phyloP scores from a whole-genome alignment of 306 rosid species.

The Alnus rubra region DNA sequence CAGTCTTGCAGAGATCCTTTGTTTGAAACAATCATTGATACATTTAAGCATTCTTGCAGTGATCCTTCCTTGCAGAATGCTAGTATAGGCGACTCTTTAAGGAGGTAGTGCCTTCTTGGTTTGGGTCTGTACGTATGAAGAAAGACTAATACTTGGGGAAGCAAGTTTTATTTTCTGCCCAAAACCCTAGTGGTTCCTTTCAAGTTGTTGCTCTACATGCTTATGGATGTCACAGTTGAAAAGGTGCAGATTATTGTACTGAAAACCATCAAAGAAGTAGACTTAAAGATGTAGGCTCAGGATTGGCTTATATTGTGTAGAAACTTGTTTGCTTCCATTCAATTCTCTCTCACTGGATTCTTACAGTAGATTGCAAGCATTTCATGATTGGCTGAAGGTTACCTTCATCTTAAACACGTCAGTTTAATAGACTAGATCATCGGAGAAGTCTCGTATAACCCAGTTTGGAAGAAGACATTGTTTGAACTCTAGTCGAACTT shows the following conservation, averaged over 20 bases:
- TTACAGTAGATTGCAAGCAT: no score
- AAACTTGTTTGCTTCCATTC: no score
- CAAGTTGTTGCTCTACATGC: background rate
- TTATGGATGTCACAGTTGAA: background rate
- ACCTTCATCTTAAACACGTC: no score
- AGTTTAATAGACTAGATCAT: no score
- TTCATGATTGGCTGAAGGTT: no score
- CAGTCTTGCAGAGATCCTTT: background rate
- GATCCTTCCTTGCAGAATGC: fast-evolving
- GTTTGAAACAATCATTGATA: background rate
- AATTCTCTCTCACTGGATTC: no score
- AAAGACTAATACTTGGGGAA: background rate
- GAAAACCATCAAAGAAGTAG: background rate
- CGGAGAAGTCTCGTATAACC: no score
- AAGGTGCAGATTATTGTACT: background rate
- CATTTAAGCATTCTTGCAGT: no score
- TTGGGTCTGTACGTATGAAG: no score
- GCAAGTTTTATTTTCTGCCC: background rate
- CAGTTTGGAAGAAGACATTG: no score
- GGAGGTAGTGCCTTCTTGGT: background rate
- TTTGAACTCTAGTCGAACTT: no score
- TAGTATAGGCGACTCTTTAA: background rate
- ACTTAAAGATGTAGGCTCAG: background rate
- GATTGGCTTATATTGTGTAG: no score
- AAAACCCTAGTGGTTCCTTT: background rate